Evolutionary conservation across 2,329 filamentous ascomycete genomes (phyloP).

Genomic region (Rasamsonia emersonii): DNA sequence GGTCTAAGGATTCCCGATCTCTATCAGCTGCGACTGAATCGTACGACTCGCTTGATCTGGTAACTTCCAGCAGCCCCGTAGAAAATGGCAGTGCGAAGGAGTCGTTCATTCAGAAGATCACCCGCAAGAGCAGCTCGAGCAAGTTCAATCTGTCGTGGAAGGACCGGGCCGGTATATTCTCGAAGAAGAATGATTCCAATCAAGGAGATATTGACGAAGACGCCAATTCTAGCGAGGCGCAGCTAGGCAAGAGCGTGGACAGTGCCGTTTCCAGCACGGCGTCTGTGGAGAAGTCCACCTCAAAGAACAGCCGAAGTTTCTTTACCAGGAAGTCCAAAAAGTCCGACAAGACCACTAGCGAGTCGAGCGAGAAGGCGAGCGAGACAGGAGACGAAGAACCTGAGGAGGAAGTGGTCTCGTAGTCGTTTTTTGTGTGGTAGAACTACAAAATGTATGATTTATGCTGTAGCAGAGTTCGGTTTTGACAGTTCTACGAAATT

Average conservation of each 20-base stretch:
- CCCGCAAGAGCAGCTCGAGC: constrained; percentile 42
- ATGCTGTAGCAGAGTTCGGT: no score
- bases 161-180: constrained; percentile 39
- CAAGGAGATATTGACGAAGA: constrained; percentile 40
- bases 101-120: constrained; percentile 44
- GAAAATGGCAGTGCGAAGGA: constrained; percentile 36
- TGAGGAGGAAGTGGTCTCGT: constrained; percentile 21
- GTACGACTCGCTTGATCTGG: constrained; percentile 39
- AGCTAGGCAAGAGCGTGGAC: constrained; percentile 36
- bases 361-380: constrained; percentile 36
- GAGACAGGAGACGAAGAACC: constrained; percentile 36
- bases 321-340: constrained; percentile 41
- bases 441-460: no score
- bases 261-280: constrained; percentile 32
- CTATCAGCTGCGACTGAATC: constrained; percentile 40
- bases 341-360: constrained; percentile 32
- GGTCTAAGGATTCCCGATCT: constrained; percentile 36
- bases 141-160: constrained; percentile 46
- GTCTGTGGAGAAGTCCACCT: constrained; percentile 34
- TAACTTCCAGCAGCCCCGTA: constrained; percentile 33
- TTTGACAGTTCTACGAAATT: no score
- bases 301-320: constrained; percentile 36
- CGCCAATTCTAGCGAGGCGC: constrained; percentile 23
- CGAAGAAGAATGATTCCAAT: constrained; percentile 35
- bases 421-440: constrained; percentile 8